Conservation (phyloP, 352 stramenopile species). For the Chloridella minuta region DNA sequence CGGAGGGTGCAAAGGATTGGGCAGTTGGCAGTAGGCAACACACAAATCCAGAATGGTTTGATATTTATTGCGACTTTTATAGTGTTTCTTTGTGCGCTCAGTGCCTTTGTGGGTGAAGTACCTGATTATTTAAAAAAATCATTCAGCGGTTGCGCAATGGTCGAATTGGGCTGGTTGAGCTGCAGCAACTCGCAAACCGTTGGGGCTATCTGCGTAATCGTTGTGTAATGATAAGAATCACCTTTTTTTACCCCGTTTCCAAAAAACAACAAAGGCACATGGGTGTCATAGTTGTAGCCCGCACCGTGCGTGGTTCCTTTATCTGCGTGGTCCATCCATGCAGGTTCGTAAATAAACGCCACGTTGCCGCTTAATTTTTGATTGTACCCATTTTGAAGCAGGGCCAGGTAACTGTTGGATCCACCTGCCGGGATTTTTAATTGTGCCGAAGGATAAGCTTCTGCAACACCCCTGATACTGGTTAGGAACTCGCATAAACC, state of each 20-base stretch:
- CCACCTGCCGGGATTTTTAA: neutral
- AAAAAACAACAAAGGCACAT: neutral
- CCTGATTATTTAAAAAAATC: slow-evolving; percentile 3
- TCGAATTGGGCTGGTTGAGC: neutral
- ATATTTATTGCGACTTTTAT: no score
- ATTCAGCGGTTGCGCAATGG: neutral
- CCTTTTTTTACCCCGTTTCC: neutral
- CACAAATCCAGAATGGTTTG: no score
- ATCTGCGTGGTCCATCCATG: neutral
- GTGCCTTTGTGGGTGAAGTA: no score
- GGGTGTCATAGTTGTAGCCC: neutral
- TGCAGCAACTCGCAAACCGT: neutral
- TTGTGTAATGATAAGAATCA: neutral
- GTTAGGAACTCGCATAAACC: neutral
- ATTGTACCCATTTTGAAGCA: neutral
- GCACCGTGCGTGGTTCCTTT: neutral
- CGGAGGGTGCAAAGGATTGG: no score
- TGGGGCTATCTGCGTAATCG: neutral
- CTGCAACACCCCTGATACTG: neutral
- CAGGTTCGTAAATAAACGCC: neutral
- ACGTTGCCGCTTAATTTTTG: neutral
- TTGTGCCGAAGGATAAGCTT: neutral
- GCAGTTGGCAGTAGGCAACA: no score
- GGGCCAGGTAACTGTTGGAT: neutral
- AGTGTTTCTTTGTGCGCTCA: no score